Evolutionary conservation across 2,329 filamentous ascomycete genomes (phyloP).

Genomic region (Cytospora schulzeri): DNA sequence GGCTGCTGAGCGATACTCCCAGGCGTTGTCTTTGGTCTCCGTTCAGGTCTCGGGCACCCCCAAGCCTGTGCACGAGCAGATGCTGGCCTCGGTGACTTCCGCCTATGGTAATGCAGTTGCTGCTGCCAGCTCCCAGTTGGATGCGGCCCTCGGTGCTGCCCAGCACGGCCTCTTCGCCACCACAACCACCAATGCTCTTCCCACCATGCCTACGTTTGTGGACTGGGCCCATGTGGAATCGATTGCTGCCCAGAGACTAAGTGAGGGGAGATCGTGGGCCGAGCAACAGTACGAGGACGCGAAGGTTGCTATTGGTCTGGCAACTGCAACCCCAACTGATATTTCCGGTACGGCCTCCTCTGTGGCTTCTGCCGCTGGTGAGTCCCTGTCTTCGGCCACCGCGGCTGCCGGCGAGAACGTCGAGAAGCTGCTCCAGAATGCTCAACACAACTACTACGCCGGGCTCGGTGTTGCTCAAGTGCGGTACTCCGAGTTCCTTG

Average conservation of each 20-base stretch:
- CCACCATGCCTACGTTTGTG: slow-evolving; percentile 42
- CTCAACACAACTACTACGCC: slow-evolving; percentile 71
- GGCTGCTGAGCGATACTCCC: slow-evolving; percentile 69
- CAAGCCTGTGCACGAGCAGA: slow-evolving; percentile 68
- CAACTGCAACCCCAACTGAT: slow-evolving; percentile 58
- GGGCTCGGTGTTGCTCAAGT: slow-evolving; percentile 78
- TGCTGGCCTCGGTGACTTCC: slow-evolving; percentile 68
- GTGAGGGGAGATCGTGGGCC: slow-evolving; percentile 70
- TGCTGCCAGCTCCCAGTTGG: slow-evolving; percentile 61
- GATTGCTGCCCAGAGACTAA: slow-evolving; percentile 69
- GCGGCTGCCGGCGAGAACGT: slow-evolving; percentile 43
- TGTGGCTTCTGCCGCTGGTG: slow-evolving; percentile 25
- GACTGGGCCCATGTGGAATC: slow-evolving; percentile 58
- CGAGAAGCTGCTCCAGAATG: slow-evolving; percentile 64
- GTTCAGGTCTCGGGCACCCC: slow-evolving; percentile 68
- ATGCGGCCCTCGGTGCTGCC: slow-evolving; percentile 56
- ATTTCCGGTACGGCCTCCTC: slow-evolving; percentile 23
- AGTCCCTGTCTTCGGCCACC: slow-evolving; percentile 25
- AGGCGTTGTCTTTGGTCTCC: slow-evolving; percentile 68
- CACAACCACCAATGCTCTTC: slow-evolving; percentile 42
- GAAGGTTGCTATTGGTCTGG: slow-evolving; percentile 65
- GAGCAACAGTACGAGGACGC: slow-evolving; percentile 71
- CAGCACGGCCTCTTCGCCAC: slow-evolving; percentile 53
- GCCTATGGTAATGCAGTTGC: slow-evolving; percentile 68
- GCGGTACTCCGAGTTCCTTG: slow-evolving; percentile 74